Evolutionary conservation across 805 yeast species (phyloP).

Genomic region (Wickerhamomyces strasburgensis): DNA sequence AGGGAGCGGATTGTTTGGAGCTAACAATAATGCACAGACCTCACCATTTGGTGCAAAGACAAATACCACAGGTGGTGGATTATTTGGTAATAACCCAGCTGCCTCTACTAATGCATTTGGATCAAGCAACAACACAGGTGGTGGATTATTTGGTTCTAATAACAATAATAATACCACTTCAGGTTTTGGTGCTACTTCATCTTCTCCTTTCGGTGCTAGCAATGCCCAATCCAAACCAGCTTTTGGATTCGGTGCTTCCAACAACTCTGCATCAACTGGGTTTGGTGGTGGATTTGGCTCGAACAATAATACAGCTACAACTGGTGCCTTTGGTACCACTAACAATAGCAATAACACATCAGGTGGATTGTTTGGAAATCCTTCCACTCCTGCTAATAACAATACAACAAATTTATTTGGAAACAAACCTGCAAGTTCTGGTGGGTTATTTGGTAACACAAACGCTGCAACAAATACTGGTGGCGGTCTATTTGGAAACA

Average conservation of each 20-base stretch:
- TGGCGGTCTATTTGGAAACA: constrained; percentile 43
- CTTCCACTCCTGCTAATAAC: constrained; percentile 22
- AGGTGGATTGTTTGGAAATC: constrained; percentile 37
- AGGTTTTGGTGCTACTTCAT: constrained; percentile 10
- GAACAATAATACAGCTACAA: constrained; percentile 19
- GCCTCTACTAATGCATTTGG: constrained; percentile 16
- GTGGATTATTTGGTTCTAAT: constrained; percentile 24
- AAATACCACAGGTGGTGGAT: constrained; percentile 18
- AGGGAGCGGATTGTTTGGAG: constrained; percentile 8
- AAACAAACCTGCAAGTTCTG: constrained; percentile 14
- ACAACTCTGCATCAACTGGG: constrained; percentile 4
- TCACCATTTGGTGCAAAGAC: constrained; percentile 38
- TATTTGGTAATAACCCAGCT: constrained; percentile 4
- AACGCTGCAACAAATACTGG: constrained; percentile 13
- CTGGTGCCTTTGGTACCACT: constrained; percentile 32
- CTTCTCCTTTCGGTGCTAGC: constrained; percentile 10
- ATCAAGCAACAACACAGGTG: constrained; percentile 8
- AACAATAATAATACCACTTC: constrained; percentile 9
- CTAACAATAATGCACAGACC: constrained; percentile 9
- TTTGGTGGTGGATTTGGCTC: constrained; percentile 22
- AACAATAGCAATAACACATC: constrained; percentile 19
- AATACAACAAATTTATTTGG: constrained; percentile 27
- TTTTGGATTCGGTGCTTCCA: constrained; percentile 24
- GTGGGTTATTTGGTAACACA: constrained; percentile 16
- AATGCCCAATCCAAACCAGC: constrained; percentile 10